phyloP scores from a whole-genome alignment of 805 yeast genomes.

The Candida boidinii region DNA sequence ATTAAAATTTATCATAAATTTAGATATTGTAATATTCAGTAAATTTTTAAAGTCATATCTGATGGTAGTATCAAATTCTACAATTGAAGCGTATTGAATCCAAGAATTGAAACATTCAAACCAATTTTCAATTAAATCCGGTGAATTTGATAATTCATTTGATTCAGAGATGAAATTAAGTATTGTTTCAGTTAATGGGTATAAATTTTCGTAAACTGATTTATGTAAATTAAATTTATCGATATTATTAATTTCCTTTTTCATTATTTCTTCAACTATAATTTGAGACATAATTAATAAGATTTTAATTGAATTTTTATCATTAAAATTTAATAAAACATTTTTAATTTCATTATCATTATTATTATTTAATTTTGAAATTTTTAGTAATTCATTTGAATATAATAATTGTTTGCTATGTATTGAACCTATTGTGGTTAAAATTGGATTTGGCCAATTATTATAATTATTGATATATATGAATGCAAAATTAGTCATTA shows the following conservation, averaged over 20 bases:
- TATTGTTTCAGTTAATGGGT: constrained; percentile 21
- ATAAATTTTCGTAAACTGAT: constrained; percentile 27
- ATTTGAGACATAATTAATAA: constrained; percentile 32
- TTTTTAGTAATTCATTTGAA: not conserved
- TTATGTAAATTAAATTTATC: constrained; percentile 26
- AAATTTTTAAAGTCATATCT: constrained; percentile 17
- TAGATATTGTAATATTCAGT: constrained; percentile 10
- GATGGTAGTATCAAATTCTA: constrained; percentile 24
- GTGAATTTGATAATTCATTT: not conserved
- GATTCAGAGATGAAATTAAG: not conserved
- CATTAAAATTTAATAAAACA: too few species aligned
- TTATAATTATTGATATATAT: constrained; percentile 32
- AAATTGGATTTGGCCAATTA: constrained; percentile 33
- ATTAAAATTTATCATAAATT: constrained; percentile 6
- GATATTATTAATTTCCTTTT: constrained; percentile 22
- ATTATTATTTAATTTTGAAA: too few species aligned
- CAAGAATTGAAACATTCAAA: constrained; percentile 26
- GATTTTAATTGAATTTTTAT: too few species aligned
- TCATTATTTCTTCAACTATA: constrained; percentile 42
- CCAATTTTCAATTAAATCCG: constrained; percentile 9
- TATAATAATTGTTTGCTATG: constrained; percentile 1
- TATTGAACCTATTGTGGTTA: constrained; percentile 14
- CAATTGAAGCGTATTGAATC: constrained; percentile 29
- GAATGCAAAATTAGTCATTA: constrained; percentile 46
- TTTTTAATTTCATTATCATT: constrained; percentile 1